Percentiles rank a stretch among this genome's conserved stretches.
phyloP scores from a whole-genome alignment of 2,329 filamentous ascomycete species.

The Aspergillus bombycis region DNA sequence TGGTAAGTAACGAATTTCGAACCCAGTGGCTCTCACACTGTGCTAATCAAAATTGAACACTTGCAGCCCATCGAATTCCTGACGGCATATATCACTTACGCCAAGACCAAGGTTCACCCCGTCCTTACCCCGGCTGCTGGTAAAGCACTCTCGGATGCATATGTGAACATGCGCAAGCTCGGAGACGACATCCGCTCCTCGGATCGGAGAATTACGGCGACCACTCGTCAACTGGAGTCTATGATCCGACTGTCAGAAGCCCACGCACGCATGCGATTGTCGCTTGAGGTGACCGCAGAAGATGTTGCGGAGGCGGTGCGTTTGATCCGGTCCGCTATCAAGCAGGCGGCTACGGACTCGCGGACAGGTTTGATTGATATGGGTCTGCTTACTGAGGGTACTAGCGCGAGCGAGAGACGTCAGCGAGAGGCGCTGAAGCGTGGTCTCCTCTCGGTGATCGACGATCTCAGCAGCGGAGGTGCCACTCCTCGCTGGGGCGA shows the following conservation, averaged over 20 bases:
- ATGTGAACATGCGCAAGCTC: conserved; percentile 92
- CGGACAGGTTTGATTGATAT: conserved; percentile 94
- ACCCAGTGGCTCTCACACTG: not conserved
- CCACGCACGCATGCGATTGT: conserved; percentile 96
- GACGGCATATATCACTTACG: conserved; percentile 96
- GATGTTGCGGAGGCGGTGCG: conserved; percentile 92
- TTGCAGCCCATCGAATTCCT: conserved; percentile 86
- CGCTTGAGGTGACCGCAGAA: conserved; percentile 70
- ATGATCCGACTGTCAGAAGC: conserved; percentile 98
- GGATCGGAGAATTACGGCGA: conserved; percentile 96
- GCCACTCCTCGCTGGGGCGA: conserved; percentile 77
- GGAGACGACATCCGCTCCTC: conserved; percentile 83
- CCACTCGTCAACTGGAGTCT: conserved; percentile 91
- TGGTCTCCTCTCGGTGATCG: conserved; percentile 72
- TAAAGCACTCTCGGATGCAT: conserved; percentile 81
- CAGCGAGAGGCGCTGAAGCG: conserved; percentile 82
- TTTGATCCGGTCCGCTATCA: conserved; percentile 89
- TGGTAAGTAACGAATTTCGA: conserved; percentile 60
- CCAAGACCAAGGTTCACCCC: conserved; percentile 82
- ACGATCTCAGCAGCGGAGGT: conserved; percentile 73
- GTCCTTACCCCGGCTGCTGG: conserved; percentile 77
- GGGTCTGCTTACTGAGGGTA: conserved; percentile 93
- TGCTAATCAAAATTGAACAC: conserved; percentile 9
- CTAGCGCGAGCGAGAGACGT: conserved; percentile 81
- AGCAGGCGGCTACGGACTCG: conserved; percentile 94